Evolutionary conservation across 2,329 filamentous ascomycete species (phyloP).

Genomic region (Fusarium falciforme): DNA sequence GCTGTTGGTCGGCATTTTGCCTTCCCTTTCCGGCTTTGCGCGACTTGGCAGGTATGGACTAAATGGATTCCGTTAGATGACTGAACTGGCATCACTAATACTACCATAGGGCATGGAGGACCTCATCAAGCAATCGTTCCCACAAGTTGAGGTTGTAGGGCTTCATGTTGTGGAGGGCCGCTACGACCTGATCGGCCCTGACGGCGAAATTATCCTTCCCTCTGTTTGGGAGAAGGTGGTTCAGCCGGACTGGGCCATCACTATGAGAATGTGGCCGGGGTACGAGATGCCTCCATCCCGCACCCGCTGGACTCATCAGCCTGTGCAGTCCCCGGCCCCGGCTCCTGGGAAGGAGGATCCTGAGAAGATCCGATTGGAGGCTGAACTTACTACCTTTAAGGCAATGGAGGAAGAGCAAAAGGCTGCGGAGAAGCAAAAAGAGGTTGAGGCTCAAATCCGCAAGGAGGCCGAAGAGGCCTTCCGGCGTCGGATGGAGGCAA

Average conservation of each 20-base stretch:
- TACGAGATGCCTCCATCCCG: conserved; percentile 52
- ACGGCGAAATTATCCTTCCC: conserved; percentile 85
- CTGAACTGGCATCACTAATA: background rate
- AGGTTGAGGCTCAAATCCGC: conserved; percentile 53
- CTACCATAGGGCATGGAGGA: conserved; percentile 76
- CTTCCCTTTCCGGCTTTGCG: conserved; percentile 88
- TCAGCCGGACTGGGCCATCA: conserved; percentile 73
- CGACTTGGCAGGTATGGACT: conserved; percentile 77
- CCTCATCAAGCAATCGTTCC: conserved; percentile 85
- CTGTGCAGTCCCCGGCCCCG: background rate
- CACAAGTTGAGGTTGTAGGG: conserved; percentile 80
- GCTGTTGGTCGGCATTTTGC: conserved; percentile 91
- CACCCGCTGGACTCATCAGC: background rate
- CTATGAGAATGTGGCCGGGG: conserved; percentile 70
- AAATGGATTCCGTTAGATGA: background rate
- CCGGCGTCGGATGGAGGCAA: background rate
- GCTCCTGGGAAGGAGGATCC: conserved; percentile 58
- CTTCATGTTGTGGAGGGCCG: conserved; percentile 81
- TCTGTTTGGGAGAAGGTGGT: conserved; percentile 82
- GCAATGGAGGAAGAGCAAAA: conserved; percentile 58
- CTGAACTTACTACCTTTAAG: conserved; percentile 66
- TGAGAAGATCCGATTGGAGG: conserved; percentile 71
- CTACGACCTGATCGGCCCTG: conserved; percentile 82
- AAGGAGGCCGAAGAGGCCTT: background rate
- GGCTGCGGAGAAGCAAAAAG: conserved; percentile 57